These are phyloP conservation scores for Candida sp. DNA, from an alignment of 1,139 yeast species.

Conservation along the genomic window DNA sequence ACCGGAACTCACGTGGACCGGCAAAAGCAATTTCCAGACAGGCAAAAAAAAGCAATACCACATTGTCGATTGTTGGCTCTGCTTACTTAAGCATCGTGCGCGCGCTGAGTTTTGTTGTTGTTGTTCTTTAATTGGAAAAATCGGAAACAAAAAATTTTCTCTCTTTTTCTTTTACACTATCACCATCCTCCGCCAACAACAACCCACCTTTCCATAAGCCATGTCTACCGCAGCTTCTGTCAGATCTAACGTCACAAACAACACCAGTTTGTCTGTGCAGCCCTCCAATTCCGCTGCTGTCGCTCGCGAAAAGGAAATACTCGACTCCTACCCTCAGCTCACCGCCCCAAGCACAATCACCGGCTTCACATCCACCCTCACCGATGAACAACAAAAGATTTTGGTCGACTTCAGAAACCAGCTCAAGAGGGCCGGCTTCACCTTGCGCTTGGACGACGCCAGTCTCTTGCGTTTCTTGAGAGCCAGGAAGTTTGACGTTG, in stretches of 20 bases:
- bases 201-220: no score
- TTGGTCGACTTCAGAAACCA: slow-evolving; percentile 61
- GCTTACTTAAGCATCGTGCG: not conserved
- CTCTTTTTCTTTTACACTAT: not conserved
- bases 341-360: slow-evolving; percentile 62
- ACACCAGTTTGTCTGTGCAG: not conserved
- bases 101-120: not conserved
- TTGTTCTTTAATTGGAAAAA: not conserved
- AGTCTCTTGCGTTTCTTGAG: slow-evolving; percentile 87
- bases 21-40: no score
- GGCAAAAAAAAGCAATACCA: not conserved
- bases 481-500: slow-evolving; percentile 92
- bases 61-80: not conserved
- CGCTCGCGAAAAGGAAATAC: slow-evolving; percentile 27
- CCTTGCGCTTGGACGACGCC: slow-evolving; percentile 86
- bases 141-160: not conserved
- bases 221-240: slow-evolving; percentile 1
- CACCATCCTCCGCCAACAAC: not conserved
- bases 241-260: not conserved
- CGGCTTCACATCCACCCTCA: slow-evolving; percentile 86
- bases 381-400: slow-evolving; percentile 66
- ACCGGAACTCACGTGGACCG: not conserved
- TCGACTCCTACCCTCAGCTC: slow-evolving; percentile 69
- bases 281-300: not conserved
- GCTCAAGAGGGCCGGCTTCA: slow-evolving; percentile 67